Evolutionary conservation across 495 filamentous ascomycete species (phyloP).

Genomic region (Hypoxylon crocopeplum): DNA sequence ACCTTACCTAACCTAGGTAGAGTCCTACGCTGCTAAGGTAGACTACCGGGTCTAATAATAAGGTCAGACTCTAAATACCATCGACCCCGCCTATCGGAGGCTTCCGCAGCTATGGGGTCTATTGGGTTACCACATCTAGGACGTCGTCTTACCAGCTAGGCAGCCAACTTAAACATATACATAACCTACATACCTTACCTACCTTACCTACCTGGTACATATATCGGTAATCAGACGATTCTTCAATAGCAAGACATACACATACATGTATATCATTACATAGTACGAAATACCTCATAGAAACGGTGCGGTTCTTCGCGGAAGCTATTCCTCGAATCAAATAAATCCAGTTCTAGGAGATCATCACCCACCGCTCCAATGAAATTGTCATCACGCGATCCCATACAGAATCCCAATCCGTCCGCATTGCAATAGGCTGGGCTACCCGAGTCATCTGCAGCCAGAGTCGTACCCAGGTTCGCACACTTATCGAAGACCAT

Average conservation of each 20-base stretch:
- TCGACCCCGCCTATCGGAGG: slow-evolving; percentile 32
- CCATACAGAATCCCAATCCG: slow-evolving; percentile 28
- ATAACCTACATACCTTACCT: too few species aligned
- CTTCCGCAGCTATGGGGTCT: slow-evolving; percentile 31
- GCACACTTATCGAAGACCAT: slow-evolving; percentile 23
- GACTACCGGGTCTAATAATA: slow-evolving; percentile 12
- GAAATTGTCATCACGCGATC: slow-evolving; percentile 33
- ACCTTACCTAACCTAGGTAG: too few species aligned
- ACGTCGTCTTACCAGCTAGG: slow-evolving; percentile 16
- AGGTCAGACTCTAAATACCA: slow-evolving; percentile 18
- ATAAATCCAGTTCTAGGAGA: slow-evolving; percentile 10
- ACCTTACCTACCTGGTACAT: too few species aligned
- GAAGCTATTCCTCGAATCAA: slow-evolving; percentile 19
- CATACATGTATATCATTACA: slow-evolving; percentile 5
- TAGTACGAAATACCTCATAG: slow-evolving; percentile 7
- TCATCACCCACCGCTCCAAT: slow-evolving; percentile 32
- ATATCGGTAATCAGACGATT: slow-evolving; percentile 3
- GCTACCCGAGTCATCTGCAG: slow-evolving; percentile 39
- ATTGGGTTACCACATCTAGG: slow-evolving; percentile 8
- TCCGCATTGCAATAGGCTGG: slow-evolving; percentile 31
- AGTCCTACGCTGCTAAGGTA: background rate
- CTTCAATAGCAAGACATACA: slow-evolving; percentile 5
- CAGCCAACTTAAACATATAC: background rate
- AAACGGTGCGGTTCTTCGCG: slow-evolving; percentile 10
- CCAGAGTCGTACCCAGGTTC: slow-evolving; percentile 26